Base-by-base conservation (phyloP, 2,329 filamentous ascomycete genomes). In the Fusarium verticillioides region DNA sequence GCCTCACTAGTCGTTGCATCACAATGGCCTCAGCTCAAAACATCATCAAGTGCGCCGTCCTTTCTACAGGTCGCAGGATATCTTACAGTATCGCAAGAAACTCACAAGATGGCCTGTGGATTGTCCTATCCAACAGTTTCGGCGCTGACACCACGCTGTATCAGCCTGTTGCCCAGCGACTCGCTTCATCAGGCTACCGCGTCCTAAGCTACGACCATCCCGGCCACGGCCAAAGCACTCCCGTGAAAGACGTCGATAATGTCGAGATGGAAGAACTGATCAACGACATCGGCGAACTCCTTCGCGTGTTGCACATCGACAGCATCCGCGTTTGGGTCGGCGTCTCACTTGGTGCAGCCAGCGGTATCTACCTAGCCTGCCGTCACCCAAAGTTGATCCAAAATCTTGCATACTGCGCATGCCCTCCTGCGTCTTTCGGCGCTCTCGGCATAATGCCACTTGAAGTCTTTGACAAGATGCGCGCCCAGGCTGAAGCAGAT, bases 161-260 rank as follows among this genome's bases (percentile, higher is more conserved):
- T 1, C 12, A 60, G 0, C 37, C 62, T 1, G 28, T 66, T 5
- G 63, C 50, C 0, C 37, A 50, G 2, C 62, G 37, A 4, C 28
- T 66, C 16, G 50, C 37, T 2, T 7, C 32, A 0, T 23, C 26
- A 16, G 50, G 61, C 2, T 66, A 59, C n/a, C 40, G 42, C 5
- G 37, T 66, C 3, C n/a, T 66, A 2, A 66, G 61, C 18, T 66
- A 66, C 34, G 61, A 66, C 30, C 63, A 66, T 23, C 63, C 61
- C 0, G 63, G 63, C 0, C 63, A 66, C 4, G 61, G 49, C 3
- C 36, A 49, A 16, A 59, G 63, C 30, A 66, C 49, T 23, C 28
- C 61, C 1, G 11, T 66, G 0, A 9, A 32, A 10, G n/a, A 66
- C 5, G 21, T 42, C 9, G 12, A 49, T 13, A 39, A 59, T 3